These are phyloP conservation scores for Ceratonia siliqua DNA, from an alignment of 306 rosid genomes.

Conservation along the genomic window DNA sequence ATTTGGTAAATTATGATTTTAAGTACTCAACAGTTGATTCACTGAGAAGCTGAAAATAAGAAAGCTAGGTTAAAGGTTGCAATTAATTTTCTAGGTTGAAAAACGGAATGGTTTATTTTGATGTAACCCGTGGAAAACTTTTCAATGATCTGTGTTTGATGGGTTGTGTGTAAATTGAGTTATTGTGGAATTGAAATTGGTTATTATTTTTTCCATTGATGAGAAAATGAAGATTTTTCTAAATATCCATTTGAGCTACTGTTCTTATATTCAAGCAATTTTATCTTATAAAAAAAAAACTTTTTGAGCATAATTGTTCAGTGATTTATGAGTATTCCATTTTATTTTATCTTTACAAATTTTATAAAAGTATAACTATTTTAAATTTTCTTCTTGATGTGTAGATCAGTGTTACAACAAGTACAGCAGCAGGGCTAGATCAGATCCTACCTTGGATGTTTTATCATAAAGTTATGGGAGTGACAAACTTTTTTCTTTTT, in stretches of 20 bases:
- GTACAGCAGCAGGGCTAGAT: conserved; percentile 91
- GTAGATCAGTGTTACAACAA: conserved; percentile 84
- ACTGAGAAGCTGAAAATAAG: neutral
- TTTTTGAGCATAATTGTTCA: too few relatives aligned
- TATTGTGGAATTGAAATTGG: conserved; percentile 21
- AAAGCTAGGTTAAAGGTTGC: neutral
- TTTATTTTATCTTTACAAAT: neutral
- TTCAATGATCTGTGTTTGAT: neutral
- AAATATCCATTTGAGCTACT: neutral
- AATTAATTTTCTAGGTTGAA: neutral
- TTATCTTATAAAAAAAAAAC: neutral
- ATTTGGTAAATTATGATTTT: neutral
- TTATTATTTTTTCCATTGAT: neutral
- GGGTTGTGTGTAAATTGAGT: neutral
- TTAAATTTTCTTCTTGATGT: conserved; percentile 28
- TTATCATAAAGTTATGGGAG: conserved; percentile 92
- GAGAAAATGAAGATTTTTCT: neutral
- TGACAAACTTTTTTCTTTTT: conserved; percentile 73
- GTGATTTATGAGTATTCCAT: neutral
- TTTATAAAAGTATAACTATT: neutral
- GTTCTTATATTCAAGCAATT: neutral
- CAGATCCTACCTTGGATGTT: conserved; percentile 99
- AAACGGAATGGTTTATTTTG: neutral
- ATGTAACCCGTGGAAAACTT: neutral
- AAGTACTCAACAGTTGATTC: neutral